Evolutionary conservation across 1,284 basidiomycete species (phyloP), one percentile per base, ranked within the genome.

Genomic region (Pseudozyma tsukubaensis): DNA sequence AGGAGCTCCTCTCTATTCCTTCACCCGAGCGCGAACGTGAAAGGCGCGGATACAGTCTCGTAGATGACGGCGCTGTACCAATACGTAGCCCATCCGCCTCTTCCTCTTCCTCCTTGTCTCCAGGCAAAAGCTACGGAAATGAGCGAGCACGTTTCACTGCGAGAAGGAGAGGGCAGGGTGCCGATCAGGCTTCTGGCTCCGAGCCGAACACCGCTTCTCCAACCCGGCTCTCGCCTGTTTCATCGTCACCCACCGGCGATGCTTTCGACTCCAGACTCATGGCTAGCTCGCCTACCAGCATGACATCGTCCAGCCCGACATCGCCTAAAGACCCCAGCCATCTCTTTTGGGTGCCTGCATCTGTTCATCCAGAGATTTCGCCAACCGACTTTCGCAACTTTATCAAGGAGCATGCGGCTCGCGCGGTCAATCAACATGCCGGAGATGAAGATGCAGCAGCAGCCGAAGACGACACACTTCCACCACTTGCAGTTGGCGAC

Each of bases 341-440:
- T 85, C 89, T 97, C 66, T 98, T 97, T 87, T 99, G 96, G 96
- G 94, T 99, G 16, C 96, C 96, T 42, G 96, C 96, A 14, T 90
- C 92, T 59, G 88, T 97, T 21, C 96, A 99, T 84, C 97, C 96
- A 19, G 96, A 99, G 87, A 92, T 99, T 82, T 96, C 95, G 1
- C 97, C 97, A 11, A 91, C 91, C 54, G 94, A 98, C 86, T 99
- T 99, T 86, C 91, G 94, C 64, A 91, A 91, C 32, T 97, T 98
- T 83, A 89, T 99, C 77, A 93, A 95, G 85, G 92, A 97, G 78
- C 96, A 98, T 86, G 90, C 95, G 3, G 78, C 77, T 21, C 83
- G 85, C 2, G 86, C 85, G 24, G 85, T 80, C 51, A 69, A 48
- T 42, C 78, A 76, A 47, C 67, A 75, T 43, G 45, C 50, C 5